These are phyloP conservation scores for Obelidium mucronatum DNA, from an alignment of 192 early-diverging fungal genomes.

Conservation along the genomic window DNA sequence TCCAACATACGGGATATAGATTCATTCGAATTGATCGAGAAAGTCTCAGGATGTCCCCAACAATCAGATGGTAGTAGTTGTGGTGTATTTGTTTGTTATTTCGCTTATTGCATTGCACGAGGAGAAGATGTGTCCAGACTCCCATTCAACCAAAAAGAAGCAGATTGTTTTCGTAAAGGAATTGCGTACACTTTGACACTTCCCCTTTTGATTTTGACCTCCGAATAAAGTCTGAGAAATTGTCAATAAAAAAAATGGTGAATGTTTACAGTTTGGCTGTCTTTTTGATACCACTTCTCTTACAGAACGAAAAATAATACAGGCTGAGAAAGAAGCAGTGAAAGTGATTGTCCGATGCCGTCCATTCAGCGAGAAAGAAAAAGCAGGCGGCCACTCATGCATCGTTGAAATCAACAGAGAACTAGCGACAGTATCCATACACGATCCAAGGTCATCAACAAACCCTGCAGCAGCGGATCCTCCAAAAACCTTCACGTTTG, in stretches of 20 bases:
- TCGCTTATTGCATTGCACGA: constrained; percentile 32
- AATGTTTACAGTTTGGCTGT: too few relatives aligned
- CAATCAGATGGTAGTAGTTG: constrained; percentile 47
- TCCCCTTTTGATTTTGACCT: constrained; percentile 18
- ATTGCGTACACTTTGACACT: not conserved
- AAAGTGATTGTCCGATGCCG: constrained; percentile 68
- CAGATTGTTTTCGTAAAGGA: not conserved
- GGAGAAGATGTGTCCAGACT: not conserved
- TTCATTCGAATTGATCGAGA: constrained; percentile 2
- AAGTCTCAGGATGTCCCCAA: constrained; percentile 16
- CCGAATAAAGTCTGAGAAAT: too few relatives aligned
- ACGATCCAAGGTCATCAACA: constrained; percentile 52
- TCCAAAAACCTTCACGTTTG: constrained; percentile 70
- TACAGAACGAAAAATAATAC: not conserved
- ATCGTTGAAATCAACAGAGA: constrained; percentile 60
- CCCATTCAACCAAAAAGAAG: constrained; percentile 2
- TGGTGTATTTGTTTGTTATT: constrained; percentile 46
- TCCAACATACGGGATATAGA: not conserved
- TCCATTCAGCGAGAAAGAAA: constrained; percentile 69
- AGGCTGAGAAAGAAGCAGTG: constrained; percentile 60
- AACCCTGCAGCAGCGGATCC: constrained; percentile 36
- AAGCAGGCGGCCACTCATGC: constrained; percentile 60
- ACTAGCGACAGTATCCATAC: constrained; percentile 55
- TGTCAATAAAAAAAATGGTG: too few relatives aligned
- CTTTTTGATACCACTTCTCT: not conserved